These are phyloP conservation scores for Arthrobotrys megalospora DNA, from an alignment of 2,329 filamentous ascomycete genomes.

Conservation along the genomic window DNA sequence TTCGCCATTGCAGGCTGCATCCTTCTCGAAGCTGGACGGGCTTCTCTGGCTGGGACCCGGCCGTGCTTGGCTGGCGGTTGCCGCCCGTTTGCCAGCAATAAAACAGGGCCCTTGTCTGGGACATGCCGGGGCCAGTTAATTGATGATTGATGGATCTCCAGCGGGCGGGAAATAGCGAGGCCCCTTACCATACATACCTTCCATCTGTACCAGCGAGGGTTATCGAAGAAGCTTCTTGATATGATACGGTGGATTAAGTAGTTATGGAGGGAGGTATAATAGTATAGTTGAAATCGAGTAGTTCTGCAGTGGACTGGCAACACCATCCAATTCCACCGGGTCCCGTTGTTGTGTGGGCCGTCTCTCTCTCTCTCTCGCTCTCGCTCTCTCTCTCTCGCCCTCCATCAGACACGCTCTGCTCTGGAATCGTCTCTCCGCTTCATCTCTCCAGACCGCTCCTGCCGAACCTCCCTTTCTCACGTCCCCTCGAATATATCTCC, in stretches of 20 bases:
- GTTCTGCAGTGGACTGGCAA: too few species aligned
- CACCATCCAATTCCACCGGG: neutral
- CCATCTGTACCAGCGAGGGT: too few species aligned
- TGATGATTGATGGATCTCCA: neutral
- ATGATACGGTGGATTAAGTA: too few species aligned
- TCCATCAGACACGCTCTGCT: conserved; percentile 18
- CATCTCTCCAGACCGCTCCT: neutral
- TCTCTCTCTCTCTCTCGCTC: conserved; percentile 10
- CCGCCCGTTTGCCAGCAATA: conserved; percentile 22
- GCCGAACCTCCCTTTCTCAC: neutral
- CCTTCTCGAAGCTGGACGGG: conserved; percentile 21
- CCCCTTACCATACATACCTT: too few species aligned
- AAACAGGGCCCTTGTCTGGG: conserved; percentile 22
- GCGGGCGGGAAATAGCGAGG: too few species aligned
- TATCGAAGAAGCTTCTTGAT: too few species aligned
- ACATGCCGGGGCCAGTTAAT: conserved; percentile 3
- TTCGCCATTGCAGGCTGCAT: neutral
- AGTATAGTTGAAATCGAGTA: too few species aligned
- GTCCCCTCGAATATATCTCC: conserved; percentile 7
- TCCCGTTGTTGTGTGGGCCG: neutral
- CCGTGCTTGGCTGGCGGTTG: conserved; percentile 16
- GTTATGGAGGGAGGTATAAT: too few species aligned
- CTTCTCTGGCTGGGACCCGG: neutral
- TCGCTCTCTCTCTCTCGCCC: neutral
- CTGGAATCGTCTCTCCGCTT: neutral